These are phyloP conservation scores for Fusarium duplospermum DNA, from an alignment of 2,329 filamentous ascomycete genomes.

Conservation along the genomic window DNA sequence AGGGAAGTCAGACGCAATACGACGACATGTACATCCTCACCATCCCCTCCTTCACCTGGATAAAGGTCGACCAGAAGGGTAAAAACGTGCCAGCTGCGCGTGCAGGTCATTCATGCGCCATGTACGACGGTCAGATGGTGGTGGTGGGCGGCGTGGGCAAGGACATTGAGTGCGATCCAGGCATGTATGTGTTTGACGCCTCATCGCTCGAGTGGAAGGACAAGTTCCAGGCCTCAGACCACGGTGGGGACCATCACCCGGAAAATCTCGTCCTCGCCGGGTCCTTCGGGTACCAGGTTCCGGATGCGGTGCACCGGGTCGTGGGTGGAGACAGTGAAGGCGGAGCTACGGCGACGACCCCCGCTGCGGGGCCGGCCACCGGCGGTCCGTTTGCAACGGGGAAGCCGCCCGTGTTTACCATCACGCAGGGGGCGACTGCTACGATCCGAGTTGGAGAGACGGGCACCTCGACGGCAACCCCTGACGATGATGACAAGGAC, in stretches of 20 bases:
- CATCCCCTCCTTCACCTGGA: slow-evolving; percentile 73
- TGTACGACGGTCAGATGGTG: slow-evolving; percentile 70
- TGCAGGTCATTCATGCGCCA: slow-evolving; percentile 65
- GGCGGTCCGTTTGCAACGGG: slow-evolving; percentile 78
- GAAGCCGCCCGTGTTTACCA: slow-evolving; percentile 75
- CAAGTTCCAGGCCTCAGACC: slow-evolving; percentile 70
- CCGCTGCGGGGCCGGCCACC: slow-evolving; percentile 65
- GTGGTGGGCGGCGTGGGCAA: slow-evolving; percentile 71
- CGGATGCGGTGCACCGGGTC: slow-evolving; percentile 59
- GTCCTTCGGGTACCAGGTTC: slow-evolving; percentile 65
- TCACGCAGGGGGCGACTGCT: slow-evolving; percentile 64
- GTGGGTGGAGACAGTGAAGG: slow-evolving; percentile 65
- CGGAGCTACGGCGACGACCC: slow-evolving; percentile 64
- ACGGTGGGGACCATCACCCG: slow-evolving; percentile 66
- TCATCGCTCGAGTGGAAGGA: slow-evolving; percentile 68
- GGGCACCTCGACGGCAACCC: slow-evolving; percentile 43
- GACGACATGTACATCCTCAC: slow-evolving; percentile 73
- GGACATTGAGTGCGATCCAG: slow-evolving; percentile 62
- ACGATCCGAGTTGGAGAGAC: slow-evolving; percentile 49
- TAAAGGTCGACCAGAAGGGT: slow-evolving; percentile 62
- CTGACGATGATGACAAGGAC: slow-evolving; percentile 2
- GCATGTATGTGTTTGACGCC: slow-evolving; percentile 78
- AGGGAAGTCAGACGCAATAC: slow-evolving; percentile 66
- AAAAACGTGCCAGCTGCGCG: slow-evolving; percentile 65
- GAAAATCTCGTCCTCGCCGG: slow-evolving; percentile 59